Conservation (phyloP, 108 stramenopile species). For the Cyclotella sp. region DNA sequence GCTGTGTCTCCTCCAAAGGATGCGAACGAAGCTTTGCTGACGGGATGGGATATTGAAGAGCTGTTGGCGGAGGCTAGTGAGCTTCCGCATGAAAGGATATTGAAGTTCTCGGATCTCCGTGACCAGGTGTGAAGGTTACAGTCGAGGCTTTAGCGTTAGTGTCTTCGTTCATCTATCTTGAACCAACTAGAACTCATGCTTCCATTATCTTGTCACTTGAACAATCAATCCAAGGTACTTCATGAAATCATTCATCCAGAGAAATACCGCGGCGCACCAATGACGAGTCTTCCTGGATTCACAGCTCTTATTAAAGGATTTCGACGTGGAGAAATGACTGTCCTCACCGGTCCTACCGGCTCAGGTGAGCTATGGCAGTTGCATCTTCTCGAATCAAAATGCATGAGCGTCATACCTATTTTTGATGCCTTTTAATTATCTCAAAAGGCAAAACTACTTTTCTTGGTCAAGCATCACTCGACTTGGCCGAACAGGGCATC, state of each 20-base stretch:
- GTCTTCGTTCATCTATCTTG: neutral
- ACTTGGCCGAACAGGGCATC: conserved; percentile 91
- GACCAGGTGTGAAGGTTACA: conserved; percentile 37
- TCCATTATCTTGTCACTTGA: conserved; percentile 15
- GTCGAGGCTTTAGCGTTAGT: neutral
- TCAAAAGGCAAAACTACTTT: conserved; percentile 88
- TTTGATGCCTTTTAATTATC: neutral
- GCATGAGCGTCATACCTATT: conserved; percentile 2
- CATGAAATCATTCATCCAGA: conserved; percentile 88
- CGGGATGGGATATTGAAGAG: conserved; percentile 71
- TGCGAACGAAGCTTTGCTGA: conserved; percentile 95
- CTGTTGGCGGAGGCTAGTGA: conserved; percentile 64
- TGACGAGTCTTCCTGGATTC: conserved; percentile 85
- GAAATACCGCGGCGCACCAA: conserved; percentile 66
- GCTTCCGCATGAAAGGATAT: conserved; percentile 78
- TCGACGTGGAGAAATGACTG: conserved; percentile 95
- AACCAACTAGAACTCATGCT: neutral
- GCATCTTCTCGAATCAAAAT: neutral
- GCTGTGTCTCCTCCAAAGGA: conserved; percentile 83
- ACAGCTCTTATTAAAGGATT: conserved; percentile 91
- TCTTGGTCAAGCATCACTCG: conserved; percentile 90
- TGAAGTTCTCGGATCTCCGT: conserved; percentile 79
- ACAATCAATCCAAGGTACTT: conserved; percentile 43
- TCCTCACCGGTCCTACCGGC: conserved; percentile 95
- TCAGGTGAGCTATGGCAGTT: conserved; percentile 12